These are phyloP conservation scores for Diplodia scrobiculata DNA, from an alignment of 2,329 filamentous ascomycete genomes.

Conservation along the genomic window DNA sequence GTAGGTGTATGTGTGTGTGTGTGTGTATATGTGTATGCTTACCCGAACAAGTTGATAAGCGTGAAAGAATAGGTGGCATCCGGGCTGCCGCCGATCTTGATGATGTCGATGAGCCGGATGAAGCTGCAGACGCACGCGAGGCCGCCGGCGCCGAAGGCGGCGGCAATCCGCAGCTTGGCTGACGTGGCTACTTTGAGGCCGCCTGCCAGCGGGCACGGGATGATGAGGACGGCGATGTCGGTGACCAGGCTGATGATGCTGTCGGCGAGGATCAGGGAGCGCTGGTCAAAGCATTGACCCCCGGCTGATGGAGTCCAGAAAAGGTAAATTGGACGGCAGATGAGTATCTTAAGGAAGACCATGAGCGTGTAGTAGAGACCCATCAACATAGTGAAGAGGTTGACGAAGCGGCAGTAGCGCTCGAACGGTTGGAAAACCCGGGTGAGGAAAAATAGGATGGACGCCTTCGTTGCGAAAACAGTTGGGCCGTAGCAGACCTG, in stretches of 20 bases:
- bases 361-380: constrained; percentile 44
- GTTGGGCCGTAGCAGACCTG: constrained; percentile 48
- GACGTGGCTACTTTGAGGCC: constrained; percentile 45
- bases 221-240: constrained; percentile 43
- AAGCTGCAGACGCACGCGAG: constrained; percentile 45
- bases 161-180: constrained; percentile 45
- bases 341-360: constrained; percentile 44
- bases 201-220: constrained; percentile 46
- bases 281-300: constrained; percentile 44
- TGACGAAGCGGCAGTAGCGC: constrained; percentile 42
- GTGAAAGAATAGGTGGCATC: constrained; percentile 44
- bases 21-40: constrained; percentile 14
- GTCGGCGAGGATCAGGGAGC: constrained; percentile 44
- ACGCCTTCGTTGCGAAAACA: constrained; percentile 45
- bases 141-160: constrained; percentile 45
- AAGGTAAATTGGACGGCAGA: constrained; percentile 43
- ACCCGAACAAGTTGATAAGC: constrained; percentile 46
- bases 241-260: constrained; percentile 46
- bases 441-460: constrained; percentile 45
- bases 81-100: constrained; percentile 37
- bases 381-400: constrained; percentile 42
- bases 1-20: no score
- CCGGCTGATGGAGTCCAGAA: constrained; percentile 40
- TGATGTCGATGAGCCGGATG: constrained; percentile 44
- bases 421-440: constrained; percentile 45